Conservation (phyloP, 176 grass and related monocot genomes). For the Poa annua region DNA sequence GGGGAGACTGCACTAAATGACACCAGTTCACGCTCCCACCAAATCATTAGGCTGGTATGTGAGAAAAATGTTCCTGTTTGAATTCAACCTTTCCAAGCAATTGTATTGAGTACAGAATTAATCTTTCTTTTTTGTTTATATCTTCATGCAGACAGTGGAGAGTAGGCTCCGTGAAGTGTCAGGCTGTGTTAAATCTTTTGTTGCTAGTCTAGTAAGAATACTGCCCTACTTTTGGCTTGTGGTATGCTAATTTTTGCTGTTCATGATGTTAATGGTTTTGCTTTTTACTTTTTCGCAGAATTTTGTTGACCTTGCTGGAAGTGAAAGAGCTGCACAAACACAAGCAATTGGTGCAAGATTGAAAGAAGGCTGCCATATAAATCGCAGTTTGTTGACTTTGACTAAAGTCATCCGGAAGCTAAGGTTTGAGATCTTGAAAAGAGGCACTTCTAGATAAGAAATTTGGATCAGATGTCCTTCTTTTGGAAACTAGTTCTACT, state of each 20-base stretch:
- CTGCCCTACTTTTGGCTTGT: constrained; percentile 7
- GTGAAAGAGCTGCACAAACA: constrained; percentile 91
- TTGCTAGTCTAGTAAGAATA: constrained; percentile 84
- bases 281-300: constrained; percentile 60
- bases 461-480: neutral
- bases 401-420: constrained; percentile 98
- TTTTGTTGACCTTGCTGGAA: constrained; percentile 98
- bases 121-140: constrained; percentile 39
- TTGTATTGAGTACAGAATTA: constrained; percentile 31
- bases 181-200: constrained; percentile 92
- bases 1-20: constrained; percentile 97
- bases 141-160: constrained; percentile 71
- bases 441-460: constrained; percentile 11
- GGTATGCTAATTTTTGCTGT: constrained; percentile 38
- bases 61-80: constrained; percentile 29
- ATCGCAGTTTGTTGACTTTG: constrained; percentile 89
- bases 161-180: constrained; percentile 80
- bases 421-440: constrained; percentile 52
- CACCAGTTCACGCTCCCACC: constrained; percentile 94
- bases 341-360: constrained; percentile 86
- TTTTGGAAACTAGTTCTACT: constrained; percentile 43
- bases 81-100: constrained; percentile 16
- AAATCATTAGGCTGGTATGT: constrained; percentile 98
- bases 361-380: constrained; percentile 97
- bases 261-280: constrained; percentile 33